Evolutionary conservation across 2,329 filamentous ascomycete species (phyloP), one percentile per base, ranked within the genome.

Genomic region (Scytalidium lignicola): DNA sequence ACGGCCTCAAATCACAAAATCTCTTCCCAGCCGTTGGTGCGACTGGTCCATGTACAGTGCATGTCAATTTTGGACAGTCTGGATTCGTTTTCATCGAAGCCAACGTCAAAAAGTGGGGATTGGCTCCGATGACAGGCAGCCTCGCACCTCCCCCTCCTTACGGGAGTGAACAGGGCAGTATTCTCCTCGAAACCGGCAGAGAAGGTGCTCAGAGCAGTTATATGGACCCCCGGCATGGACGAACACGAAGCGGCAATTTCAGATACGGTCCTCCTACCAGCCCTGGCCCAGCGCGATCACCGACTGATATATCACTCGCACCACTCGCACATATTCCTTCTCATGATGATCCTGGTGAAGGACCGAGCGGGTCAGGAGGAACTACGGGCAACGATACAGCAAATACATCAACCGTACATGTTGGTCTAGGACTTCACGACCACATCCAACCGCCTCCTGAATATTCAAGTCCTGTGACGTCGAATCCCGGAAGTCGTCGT

Each of bases 1-100:
- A 97, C 61, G 93, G 92, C 3, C 74, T 96, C 54, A 97, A 97
- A 68, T 80, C 87, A 9, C 93, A 93, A 61, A 99, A 99, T 67
- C 93, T 97, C 73, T 99, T 99, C 70, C 93, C 93, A 1, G 93
- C 93, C 0, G 82, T 99, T n/a, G 93, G 93, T 41, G 91, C 93
- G 50, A 96, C 93, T 64, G 93, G 93, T 0, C 93, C 93, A 15
- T 91, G 89, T 61, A 85, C 85, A 26, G 82, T 99, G 1, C 92
- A 99, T 65, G 93, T 97, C 65, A 99, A 99, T 67, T 95, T 99
- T 66, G 93, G 93, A 7, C 93, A 99, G 67, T 89, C 93, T 63
- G 93, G 93, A 28, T 99, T 97, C 64, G 93, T 99, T 44, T 99
- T 97, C 64, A 97, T 99, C 60, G 93, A 99, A 70, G 93, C 92